Evolutionary conservation across 441 rosid genomes (phyloP), one percentile per base, ranked within the genome.

Genomic region (Arabidopsis lyrata): DNA sequence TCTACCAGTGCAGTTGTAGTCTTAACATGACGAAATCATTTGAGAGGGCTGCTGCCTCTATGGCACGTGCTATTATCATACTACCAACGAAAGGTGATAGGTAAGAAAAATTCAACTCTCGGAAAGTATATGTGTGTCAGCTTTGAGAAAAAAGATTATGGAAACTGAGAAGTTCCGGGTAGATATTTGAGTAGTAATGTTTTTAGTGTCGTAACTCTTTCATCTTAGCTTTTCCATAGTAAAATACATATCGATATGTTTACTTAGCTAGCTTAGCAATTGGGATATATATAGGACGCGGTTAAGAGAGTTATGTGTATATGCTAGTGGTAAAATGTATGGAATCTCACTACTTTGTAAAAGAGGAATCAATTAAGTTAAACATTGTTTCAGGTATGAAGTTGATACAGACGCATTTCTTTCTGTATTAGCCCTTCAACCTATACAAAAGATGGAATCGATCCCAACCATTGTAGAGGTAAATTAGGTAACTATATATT

Each of bases 391-490:
- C 83, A 95, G 99, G 91, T 95, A 88, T 77, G 98, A 89, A 85
- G 90, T 88, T 60, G 98, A 95, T 76, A 92, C 93, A 32, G 90
- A 92, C 80, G 98, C 98, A 50, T 89, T 95, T 84, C 84, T 95
- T 31, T 95, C 99, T 44, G 98, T 90, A 45, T 83, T 95, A 66
- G 98, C 99, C 31, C 99, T 95, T 81, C 98, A 92, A 83, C 92
- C 95, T 52, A 84, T 95, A 70, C 72, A 85, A 2, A 73, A 81
- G 45, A 88, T 92, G 89, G 87, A 82, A 49, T 84, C 91, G 35
- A 82, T 92, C 55, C 97, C 98, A 62, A 86, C 98, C 70, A 87
- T 95, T 82, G 99, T 95, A 78, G 99, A 95, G 97, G 98, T 92
- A 83, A 58, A 70, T 59, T 77, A 50, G 34, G 73, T 58, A n/a